A percentile compares a stretch with the other conserved stretches of the same genome.
Evolutionary conservation across 2,329 filamentous ascomycete species (phyloP).

Genomic region (Colletotrichum australisinense): DNA sequence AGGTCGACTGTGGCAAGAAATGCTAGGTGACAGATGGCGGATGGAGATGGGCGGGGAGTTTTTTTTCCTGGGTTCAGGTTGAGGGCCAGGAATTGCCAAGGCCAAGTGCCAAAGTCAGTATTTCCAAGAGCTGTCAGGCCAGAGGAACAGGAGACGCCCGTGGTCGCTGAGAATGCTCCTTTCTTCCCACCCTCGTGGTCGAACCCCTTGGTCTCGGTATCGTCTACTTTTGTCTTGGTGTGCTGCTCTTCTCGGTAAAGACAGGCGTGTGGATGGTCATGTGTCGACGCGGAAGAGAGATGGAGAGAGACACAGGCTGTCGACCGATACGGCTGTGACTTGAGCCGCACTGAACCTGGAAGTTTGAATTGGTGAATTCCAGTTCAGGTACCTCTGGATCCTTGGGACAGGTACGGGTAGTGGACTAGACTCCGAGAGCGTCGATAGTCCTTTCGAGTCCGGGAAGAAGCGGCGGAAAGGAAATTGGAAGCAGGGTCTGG

Average conservation of each 20-base stretch:
- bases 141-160: neutral
- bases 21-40: constrained; percentile 2
- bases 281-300: constrained; percentile 2
- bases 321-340: neutral
- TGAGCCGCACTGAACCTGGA: constrained; percentile 20
- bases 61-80: neutral
- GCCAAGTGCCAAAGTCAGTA: constrained; percentile 9
- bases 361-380: neutral
- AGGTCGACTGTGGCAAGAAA: constrained; percentile 21
- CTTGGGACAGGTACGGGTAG: neutral
- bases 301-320: neutral
- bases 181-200: neutral
- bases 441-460: constrained; percentile 26
- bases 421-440: neutral
- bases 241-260: neutral
- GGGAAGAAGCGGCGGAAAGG: constrained; percentile 19
- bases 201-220: constrained; percentile 9
- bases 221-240: constrained; percentile 25
- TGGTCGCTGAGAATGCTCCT: neutral
- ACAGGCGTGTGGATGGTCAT: constrained; percentile 8
- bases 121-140: constrained; percentile 15
- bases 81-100: neutral
- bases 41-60: neutral
- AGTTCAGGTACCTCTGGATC: neutral
- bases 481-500: constrained; percentile 15